Evolutionary conservation across 371 early-diverging fungal genomes (phyloP), one percentile per base, ranked within the genome.

Genomic region (Ordospora pajunii): DNA sequence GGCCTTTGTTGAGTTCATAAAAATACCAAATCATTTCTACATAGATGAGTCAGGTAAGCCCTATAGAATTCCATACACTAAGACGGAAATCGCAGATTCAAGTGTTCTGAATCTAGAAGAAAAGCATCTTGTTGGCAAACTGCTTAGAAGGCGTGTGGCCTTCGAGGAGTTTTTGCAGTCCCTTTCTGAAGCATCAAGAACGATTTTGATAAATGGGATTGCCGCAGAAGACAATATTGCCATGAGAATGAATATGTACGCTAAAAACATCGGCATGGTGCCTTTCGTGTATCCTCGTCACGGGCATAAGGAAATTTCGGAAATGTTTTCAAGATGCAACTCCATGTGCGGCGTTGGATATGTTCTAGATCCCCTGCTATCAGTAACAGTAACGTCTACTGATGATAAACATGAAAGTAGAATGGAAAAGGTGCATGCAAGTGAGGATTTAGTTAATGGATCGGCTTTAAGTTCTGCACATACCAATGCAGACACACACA

Each of bases 261-360:
- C 37, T 17, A 53, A 52, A n/a, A 69, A 69, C 45, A 51, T 69
- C 23, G 70, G 45, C 40, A 22, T 25, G 12, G 40, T 43, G 19
- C 70, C 70, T 1, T 70, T 58, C 44, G 14, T 54, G 40, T 70
- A 70, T 45, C 70, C 70, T 4, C 21, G 23, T n/a, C 32, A 70
- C 23, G 70, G 70, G 11, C 25, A 23, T n/a, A 70, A 58, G 46
- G 70, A 70, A 17, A 70, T 70, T 54, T 53, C 70, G 4, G 70
- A 70, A 27, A 54, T 70, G 58, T 58, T 70, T 5, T 70, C 70
- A 45, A 70, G 70, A 48, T 44, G 11, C 32, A 58, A 58, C 23
- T 53, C 70, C 3, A 58, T 70, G 46, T 54, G 58, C 25, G 58
- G 58, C 0, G 37, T 44, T 12, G 48, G 58, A 23, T 70, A 58